These are phyloP conservation scores for Blastobotrys aristatus DNA, from an alignment of 1,139 yeast species.

Conservation along the genomic window DNA sequence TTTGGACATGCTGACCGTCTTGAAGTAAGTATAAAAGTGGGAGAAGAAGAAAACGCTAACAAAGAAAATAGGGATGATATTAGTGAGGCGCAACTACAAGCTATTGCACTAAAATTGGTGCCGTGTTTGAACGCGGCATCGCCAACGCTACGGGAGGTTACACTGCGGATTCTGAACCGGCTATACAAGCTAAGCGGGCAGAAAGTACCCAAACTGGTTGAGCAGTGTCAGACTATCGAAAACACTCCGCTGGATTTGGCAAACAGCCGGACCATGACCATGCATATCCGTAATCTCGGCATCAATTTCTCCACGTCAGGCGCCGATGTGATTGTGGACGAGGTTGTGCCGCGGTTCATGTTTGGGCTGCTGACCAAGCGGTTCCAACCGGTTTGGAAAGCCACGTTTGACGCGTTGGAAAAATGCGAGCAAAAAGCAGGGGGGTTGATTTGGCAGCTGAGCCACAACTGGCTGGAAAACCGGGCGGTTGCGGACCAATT, in stretches of 20 bases:
- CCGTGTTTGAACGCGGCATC: slow-evolving; percentile 42
- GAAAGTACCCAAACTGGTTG: slow-evolving; percentile 31
- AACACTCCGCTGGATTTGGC: slow-evolving; percentile 63
- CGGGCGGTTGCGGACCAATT: background rate
- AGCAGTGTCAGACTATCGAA: slow-evolving; percentile 54
- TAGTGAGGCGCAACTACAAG: background rate
- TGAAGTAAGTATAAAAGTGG: slow-evolving; percentile 4
- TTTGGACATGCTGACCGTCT: slow-evolving; percentile 8
- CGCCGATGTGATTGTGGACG: slow-evolving; percentile 37
- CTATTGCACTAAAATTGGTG: background rate
- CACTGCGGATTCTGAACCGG: slow-evolving; percentile 41
- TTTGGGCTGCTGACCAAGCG: slow-evolving; percentile 71
- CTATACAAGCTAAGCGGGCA: slow-evolving; percentile 31
- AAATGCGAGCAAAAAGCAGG: slow-evolving; percentile 43
- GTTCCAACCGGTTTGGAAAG: slow-evolving; percentile 85
- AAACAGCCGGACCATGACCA: slow-evolving; percentile 70
- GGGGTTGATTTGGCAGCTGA: slow-evolving; percentile 52
- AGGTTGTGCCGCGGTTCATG: slow-evolving; percentile 49
- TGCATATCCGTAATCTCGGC: slow-evolving; percentile 63
- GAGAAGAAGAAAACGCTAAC: background rate
- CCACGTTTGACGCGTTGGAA: slow-evolving; percentile 58
- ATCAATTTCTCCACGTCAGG: slow-evolving; percentile 43
- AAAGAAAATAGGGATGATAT: background rate
- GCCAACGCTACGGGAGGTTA: slow-evolving; percentile 43
- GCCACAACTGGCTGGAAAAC: slow-evolving; percentile 38